These are phyloP conservation scores for Craterostigma plantagineum DNA, from an alignment of 257 asterid genomes.

Conservation along the genomic window DNA sequence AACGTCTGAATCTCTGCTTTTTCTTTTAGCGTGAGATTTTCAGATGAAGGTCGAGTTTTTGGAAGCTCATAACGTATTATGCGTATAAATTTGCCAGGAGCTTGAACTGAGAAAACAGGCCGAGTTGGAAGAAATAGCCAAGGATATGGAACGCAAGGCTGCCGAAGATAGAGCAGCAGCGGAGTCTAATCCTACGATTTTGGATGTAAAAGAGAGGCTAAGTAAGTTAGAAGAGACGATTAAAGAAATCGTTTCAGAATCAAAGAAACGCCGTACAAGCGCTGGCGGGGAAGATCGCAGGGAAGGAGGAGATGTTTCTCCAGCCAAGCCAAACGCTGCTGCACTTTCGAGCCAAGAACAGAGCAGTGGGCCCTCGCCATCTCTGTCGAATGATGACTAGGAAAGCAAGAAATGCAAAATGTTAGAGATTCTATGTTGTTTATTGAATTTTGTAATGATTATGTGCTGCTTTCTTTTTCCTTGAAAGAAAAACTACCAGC, in stretches of 20 bases:
- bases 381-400: no score
- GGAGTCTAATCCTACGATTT: slow-evolving; percentile 41
- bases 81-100: slow-evolving; percentile 30
- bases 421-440: no score
- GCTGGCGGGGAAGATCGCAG: neutral
- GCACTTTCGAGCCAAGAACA: no score
- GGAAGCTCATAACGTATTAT: no score
- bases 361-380: no score
- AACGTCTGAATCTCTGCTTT: no score
- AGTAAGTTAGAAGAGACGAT: slow-evolving; percentile 52
- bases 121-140: slow-evolving; percentile 72
- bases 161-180: slow-evolving; percentile 34
- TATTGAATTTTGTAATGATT: no score
- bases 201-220: slow-evolving; percentile 64
- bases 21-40: slow-evolving; percentile 2
- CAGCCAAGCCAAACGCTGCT: neutral
- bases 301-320: neutral
- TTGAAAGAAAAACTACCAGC: no score
- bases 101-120: slow-evolving; percentile 61
- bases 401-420: no score
- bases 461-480: no score
- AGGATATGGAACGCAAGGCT: slow-evolving; percentile 61
- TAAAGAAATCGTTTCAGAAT: slow-evolving; percentile 35
- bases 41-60: no score
- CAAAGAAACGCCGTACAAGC: slow-evolving; percentile 3